These are phyloP conservation scores for Chaetomiaceae sp. DNA, from an alignment of 2,329 filamentous ascomycete species.

Conservation along the genomic window DNA sequence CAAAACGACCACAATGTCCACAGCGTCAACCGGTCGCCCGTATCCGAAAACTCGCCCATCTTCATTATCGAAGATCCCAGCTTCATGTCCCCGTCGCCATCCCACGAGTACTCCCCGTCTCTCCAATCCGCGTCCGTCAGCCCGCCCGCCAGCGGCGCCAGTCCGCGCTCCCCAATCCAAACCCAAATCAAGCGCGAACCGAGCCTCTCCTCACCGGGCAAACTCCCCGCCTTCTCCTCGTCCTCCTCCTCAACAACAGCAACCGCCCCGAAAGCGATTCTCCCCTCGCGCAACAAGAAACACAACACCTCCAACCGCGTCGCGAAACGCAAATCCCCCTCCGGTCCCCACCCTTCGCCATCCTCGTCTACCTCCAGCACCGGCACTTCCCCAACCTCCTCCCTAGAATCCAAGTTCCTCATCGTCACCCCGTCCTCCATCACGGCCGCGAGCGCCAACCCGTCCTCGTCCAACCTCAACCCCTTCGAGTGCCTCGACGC, in stretches of 20 bases:
- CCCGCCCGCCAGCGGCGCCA: conserved; percentile 25
- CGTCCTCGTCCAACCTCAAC: conserved; percentile 48
- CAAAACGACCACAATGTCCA: background rate
- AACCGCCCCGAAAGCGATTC: conserved; percentile 14
- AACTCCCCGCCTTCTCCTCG: background rate
- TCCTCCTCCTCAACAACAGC: background rate
- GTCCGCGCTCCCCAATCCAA: conserved; percentile 18
- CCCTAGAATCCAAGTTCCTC: conserved; percentile 45
- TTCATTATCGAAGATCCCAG: conserved; percentile 38
- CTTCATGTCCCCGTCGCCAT: conserved; percentile 32
- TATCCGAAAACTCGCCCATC: conserved; percentile 26
- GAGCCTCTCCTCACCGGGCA: conserved; percentile 2
- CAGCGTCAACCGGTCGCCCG: background rate
- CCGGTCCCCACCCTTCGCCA: conserved; percentile 29
- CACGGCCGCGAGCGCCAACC: conserved; percentile 34
- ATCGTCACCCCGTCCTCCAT: conserved; percentile 53
- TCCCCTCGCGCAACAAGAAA: conserved; percentile 20
- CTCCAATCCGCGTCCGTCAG: conserved; percentile 22
- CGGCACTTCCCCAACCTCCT: conserved; percentile 33
- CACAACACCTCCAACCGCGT: conserved; percentile 22
- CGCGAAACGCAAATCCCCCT: conserved; percentile 19
- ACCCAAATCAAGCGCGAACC: conserved; percentile 20
- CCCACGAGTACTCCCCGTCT: conserved; percentile 22
- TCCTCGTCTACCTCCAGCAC: conserved; percentile 44
- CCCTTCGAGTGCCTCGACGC: conserved; percentile 53